Conservation (phyloP, 495 filamentous ascomycete genomes). For the Tuber umbilicatum region DNA sequence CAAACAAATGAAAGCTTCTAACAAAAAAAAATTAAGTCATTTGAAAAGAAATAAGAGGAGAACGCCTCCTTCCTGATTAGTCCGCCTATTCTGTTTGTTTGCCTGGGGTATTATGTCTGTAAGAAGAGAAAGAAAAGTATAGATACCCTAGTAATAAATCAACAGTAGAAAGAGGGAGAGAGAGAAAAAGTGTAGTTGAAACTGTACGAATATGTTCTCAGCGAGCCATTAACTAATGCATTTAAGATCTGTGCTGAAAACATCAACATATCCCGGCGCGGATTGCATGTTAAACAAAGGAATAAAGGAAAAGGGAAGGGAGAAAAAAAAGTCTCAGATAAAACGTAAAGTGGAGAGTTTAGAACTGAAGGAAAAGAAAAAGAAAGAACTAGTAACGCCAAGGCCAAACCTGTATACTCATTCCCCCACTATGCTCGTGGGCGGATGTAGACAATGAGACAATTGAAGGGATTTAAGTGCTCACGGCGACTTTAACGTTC, state of each 20-base stretch:
- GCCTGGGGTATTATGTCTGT: neutral
- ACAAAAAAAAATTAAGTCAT: neutral
- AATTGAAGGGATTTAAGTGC: neutral
- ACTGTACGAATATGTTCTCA: neutral
- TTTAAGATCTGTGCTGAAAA: neutral
- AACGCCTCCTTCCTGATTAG: neutral
- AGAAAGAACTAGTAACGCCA: neutral
- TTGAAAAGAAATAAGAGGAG: neutral
- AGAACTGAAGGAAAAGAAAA: neutral
- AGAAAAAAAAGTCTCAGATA: neutral
- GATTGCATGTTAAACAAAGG: neutral
- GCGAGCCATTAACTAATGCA: neutral
- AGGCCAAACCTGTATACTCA: neutral
- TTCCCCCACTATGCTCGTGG: neutral
- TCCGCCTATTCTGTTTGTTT: neutral
- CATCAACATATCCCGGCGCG: neutral
- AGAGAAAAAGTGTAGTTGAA: neutral
- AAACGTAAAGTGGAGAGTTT: neutral
- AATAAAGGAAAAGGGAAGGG: neutral
- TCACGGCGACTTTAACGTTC: conserved; percentile 18
- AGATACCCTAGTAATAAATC: neutral
- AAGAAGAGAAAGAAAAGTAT: neutral
- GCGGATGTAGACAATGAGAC: neutral
- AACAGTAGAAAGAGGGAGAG: neutral
- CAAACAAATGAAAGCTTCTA: neutral